phyloP scores from a whole-genome alignment of 139 green algal species.

The Tetradesmus obliquus region DNA sequence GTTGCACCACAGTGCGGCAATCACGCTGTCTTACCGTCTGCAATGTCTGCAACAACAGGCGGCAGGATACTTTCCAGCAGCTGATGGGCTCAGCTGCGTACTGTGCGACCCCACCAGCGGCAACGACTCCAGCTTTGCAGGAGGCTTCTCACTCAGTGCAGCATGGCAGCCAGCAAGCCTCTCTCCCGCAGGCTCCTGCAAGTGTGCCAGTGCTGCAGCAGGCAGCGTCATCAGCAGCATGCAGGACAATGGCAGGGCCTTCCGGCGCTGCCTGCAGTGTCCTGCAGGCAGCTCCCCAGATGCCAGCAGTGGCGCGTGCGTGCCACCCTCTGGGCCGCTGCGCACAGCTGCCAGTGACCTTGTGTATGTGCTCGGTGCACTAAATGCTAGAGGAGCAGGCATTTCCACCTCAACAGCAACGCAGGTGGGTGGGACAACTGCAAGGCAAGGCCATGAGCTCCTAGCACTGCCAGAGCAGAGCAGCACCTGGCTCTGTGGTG shows the following conservation, averaged over 20 bases:
- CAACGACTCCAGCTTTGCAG: constrained; percentile 32
- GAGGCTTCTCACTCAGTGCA: constrained; percentile 38
- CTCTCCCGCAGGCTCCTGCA: constrained; percentile 21
- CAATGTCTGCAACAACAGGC: background rate
- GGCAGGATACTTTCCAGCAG: constrained; percentile 39
- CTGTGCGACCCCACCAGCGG: constrained; percentile 41
- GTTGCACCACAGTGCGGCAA: no score
- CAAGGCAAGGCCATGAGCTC: background rate
- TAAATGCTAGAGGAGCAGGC: constrained; percentile 31
- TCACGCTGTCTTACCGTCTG: background rate
- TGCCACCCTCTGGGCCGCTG: constrained; percentile 1
- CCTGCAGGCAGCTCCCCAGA: constrained; percentile 43
- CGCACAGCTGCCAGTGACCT: constrained; percentile 30
- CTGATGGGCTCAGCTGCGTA: constrained; percentile 45
- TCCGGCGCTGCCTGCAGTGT: constrained; percentile 53
- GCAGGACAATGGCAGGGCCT: constrained; percentile 19
- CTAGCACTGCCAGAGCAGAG: background rate
- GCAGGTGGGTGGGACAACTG: constrained; percentile 50
- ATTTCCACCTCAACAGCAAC: constrained; percentile 37
- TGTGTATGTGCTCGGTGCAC: constrained; percentile 24
- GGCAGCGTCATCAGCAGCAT: background rate
- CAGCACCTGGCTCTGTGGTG: background rate
- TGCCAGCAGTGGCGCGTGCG: constrained; percentile 34
- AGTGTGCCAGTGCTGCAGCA: constrained; percentile 4
- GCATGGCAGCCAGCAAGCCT: constrained; percentile 42